Evolutionary conservation across 257 asterid species (phyloP), one percentile per base, ranked within the genome.

Genomic region (Primulina huaijiensis): DNA sequence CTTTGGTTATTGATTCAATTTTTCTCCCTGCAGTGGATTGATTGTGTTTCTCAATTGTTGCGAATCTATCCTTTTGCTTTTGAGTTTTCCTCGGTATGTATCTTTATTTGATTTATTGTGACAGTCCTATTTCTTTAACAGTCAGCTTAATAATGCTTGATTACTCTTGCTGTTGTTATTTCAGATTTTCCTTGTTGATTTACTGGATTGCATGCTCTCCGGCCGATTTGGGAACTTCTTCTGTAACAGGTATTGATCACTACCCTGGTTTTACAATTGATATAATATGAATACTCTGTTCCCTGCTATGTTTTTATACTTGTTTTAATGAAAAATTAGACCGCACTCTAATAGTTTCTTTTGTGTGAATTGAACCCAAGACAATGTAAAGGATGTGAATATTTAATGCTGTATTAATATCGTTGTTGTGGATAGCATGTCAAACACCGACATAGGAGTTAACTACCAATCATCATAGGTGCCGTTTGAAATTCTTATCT

Each of bases 181-280:
- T 82, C 89, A 93, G 99, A 90, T 87, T 71, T 93, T 90, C 76
- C 87, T 93, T 70, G 97, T 91, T 67, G 99, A 93, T 81, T 80
- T 93, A 63, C 66, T 93, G 70, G 99, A 93, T 68, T 81, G 85
- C 71, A 80, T 91, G 81, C 87, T 89, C 73, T 93, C 99, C 53
- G 85, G 95, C 70, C 97, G 97, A 64, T 93, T 93, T 59, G 97
- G 99, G 16, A 93, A 93, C 82, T 90, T 93, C 83, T 85, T 93
- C 77, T 91, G 97, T 88, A 93, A 93, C 79, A 90, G 99, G 99
- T 93, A 84, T 68, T 37, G 37, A 29, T 37, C 65, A 52, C 78
- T 65, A 10, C 68, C 34, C 64, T 74, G 70, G 68, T 69, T 70
- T 21, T 8, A 30, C 34, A 25, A 40, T 65, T 46, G 55, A 60